Evolutionary conservation across 2,329 filamentous ascomycete species (phyloP), one percentile per base, ranked within the genome.

Genomic region (Phialocephala sp.): DNA sequence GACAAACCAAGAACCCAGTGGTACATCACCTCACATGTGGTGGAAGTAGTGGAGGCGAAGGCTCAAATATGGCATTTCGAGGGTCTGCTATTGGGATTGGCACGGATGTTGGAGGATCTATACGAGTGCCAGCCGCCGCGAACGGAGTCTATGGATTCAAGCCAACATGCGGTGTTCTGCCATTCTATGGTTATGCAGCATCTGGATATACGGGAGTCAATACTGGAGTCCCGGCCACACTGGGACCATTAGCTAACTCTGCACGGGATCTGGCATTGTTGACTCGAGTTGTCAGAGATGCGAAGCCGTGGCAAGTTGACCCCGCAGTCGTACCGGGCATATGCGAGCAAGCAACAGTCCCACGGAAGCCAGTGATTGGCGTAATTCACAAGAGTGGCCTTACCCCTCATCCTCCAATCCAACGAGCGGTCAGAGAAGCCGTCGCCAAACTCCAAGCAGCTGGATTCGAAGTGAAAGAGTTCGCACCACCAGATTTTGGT

Each of bases 81-180:
- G 92, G 92, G 47, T 74, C 71, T 35, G 84, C 92, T 36, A 94
- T 97, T 63, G 93, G 93, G 47, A 89, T 97, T 67, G 94, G 93
- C 11, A 94, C 91, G 39, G 94, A 97, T 76, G 93, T 97, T 14
- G 94, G 93, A 18, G 93, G 93, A 43, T 94, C 91, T 8, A 93
- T 97, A 9, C 86, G 70, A 39, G 58, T 76, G 35, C 75, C 75
- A 0, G 72, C 75, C 3, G 75, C 75, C 1, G 72, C 72, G 32
- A 76, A 76, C 62, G 74, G 74, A 6, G 68, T 76, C 12, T 77
- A 75, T 60, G 73, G 71, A 5, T 76, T 72, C 47, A 76, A 75
- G 65, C 75, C 75, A 1, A 74, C 66, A 45, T 74, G 70, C 55
- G 76, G 76, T 20, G 59, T 76, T 22, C 67, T 77, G 20, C 75